Conservation (phyloP, 2,329 filamentous ascomycete genomes). For the Monilinia laxa region DNA sequence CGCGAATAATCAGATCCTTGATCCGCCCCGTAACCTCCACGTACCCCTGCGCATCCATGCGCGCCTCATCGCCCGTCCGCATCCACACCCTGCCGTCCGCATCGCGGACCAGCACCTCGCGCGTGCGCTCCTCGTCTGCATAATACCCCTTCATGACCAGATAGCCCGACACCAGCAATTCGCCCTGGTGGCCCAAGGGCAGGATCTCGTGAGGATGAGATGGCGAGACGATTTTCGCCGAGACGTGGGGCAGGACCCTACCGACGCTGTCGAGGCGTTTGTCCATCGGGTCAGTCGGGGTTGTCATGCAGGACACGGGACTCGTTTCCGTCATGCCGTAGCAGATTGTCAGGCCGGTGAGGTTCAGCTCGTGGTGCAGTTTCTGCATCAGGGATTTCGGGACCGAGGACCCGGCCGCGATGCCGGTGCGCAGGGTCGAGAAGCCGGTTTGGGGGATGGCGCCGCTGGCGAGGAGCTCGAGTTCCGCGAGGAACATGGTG, state of each 20-base stretch:
- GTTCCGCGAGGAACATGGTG: slow-evolving; percentile 90
- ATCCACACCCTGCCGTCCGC: slow-evolving; percentile 63
- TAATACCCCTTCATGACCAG: slow-evolving; percentile 90
- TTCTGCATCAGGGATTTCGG: slow-evolving; percentile 78
- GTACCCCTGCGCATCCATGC: slow-evolving; percentile 80
- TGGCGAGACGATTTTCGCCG: slow-evolving; percentile 73
- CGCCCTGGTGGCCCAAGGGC: slow-evolving; percentile 66
- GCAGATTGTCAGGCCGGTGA: slow-evolving; percentile 84
- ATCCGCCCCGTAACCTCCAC: slow-evolving; percentile 86
- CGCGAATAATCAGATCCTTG: slow-evolving; percentile 93
- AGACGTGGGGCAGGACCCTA: slow-evolving; percentile 77
- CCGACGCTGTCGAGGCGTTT: slow-evolving; percentile 73
- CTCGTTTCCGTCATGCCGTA: slow-evolving; percentile 54
- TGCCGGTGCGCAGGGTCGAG: slow-evolving; percentile 76
- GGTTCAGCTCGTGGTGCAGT: slow-evolving; percentile 70
- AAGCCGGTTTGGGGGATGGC: slow-evolving; percentile 50
- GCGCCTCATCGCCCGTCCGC: slow-evolving; percentile 87
- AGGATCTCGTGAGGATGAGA: slow-evolving; percentile 58
- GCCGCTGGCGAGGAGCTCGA: slow-evolving; percentile 68
- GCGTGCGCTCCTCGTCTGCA: slow-evolving; percentile 67
- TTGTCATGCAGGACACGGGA: slow-evolving; percentile 63
- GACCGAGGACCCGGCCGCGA: slow-evolving; percentile 83
- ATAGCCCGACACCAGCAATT: slow-evolving; percentile 82
- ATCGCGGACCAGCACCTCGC: slow-evolving; percentile 59
- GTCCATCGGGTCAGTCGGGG: slow-evolving; percentile 63